phyloP scores from a whole-genome alignment of 2,329 filamentous ascomycete genomes.

The Cladosporium sp. region DNA sequence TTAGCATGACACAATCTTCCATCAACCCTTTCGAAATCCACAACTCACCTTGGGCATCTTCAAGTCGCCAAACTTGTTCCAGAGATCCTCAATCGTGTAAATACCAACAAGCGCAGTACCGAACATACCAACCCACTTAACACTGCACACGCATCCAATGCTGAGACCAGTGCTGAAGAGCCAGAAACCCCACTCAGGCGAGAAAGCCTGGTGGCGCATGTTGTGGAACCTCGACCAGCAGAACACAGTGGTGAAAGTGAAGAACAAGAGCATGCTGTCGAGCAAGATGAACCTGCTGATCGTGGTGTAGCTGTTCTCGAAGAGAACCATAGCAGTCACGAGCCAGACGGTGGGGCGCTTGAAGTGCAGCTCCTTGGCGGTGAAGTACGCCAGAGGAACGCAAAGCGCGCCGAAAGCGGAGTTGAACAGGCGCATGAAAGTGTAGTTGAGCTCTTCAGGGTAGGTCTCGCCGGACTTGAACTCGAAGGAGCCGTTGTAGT shows the following conservation, averaged over 20 bases:
- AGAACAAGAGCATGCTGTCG: constrained; percentile 97
- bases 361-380: constrained; percentile 86
- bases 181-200: constrained; percentile 91
- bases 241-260: constrained; percentile 94
- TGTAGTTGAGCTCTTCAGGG: constrained; percentile 90
- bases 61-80: constrained; percentile 94
- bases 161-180: constrained; percentile 89
- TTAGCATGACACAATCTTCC: constrained; percentile 14
- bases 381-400: constrained; percentile 92
- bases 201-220: constrained; percentile 81
- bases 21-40: neutral
- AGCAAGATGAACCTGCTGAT: constrained; percentile 98
- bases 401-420: constrained; percentile 90
- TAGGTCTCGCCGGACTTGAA: constrained; percentile 99
- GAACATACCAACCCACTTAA: constrained; percentile 97
- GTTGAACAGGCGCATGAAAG: constrained; percentile 98
- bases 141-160: constrained; percentile 96
- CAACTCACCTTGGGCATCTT: constrained; percentile 78
- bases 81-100: constrained; percentile 94
- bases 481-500: constrained; percentile 98
- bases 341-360: constrained; percentile 88
- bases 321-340: constrained; percentile 93
- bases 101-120: constrained; percentile 91
- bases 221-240: constrained; percentile 98
- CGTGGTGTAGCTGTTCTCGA: constrained; percentile 98